Base-by-base conservation (phyloP, 768 basidiomycete species). In the Lactarius vividus region DNA sequence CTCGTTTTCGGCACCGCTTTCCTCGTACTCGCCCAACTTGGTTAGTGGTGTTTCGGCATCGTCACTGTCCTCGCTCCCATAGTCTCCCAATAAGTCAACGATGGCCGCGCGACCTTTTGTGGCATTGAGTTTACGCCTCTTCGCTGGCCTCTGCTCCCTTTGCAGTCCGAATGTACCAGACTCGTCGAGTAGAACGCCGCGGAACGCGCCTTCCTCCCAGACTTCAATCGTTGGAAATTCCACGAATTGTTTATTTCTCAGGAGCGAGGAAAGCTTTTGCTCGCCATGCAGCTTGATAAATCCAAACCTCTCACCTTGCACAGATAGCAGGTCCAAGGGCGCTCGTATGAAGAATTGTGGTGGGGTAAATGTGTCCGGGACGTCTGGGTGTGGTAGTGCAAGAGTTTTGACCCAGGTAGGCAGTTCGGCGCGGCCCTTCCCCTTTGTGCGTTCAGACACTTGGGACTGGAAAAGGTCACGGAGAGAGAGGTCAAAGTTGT, bases 181-280 rank as follows among this genome's bases (percentile, higher is more conserved):
- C 52, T 80, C 79, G 64, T 89, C 83, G 18, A 89, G 78, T n/a
- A 92, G 71, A 10, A 78, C 78, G 8, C 85, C 88, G 9, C 75
- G 76, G 75, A 92, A 94, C 35, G 86, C 76, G 23, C 74, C 78
- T 28, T 77, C 83, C 56, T 88, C 84, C 80, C 87, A 88, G 7
- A 96, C 75, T 62, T 94, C 88, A 54, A 96, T 85, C 1, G 87
- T 87, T 8, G 94, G 94, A 72, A 85, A 96, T 74, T 96, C 94
- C 37, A 90, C 82, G 74, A 94, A 94, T 33, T 84, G 79, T 52
- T 84, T 89, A 58, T 85, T 76, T 40, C 78, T 80, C 54, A 96
- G 77, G 9, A 82, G 75, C 29, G 73, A 71, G 11, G 73, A 71
- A 31, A 96, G 78, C 28, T 81, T 74, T 52, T 81, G 70, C 4